Conservation (phyloP, 495 filamentous ascomycete species). For the Annulohypoxylon nitens region DNA sequence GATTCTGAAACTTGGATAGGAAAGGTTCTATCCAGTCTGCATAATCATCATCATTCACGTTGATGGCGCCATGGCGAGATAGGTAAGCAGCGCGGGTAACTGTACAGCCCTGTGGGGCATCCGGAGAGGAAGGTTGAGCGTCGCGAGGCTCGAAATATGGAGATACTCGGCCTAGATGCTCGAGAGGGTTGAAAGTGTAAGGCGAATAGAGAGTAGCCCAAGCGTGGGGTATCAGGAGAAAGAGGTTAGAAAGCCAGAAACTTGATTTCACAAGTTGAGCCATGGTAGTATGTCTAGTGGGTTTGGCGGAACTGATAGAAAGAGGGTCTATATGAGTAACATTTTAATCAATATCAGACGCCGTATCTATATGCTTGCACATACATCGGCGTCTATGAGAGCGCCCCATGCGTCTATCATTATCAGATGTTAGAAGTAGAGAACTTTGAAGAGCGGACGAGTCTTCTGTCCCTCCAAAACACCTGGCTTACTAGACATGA, state of each 20-base stretch:
- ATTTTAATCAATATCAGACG: background rate
- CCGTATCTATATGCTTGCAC: background rate
- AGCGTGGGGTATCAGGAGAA: background rate
- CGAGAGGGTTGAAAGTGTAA: background rate
- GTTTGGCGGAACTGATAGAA: background rate
- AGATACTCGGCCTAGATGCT: slow-evolving; percentile 1
- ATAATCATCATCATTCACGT: background rate
- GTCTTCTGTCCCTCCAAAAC: background rate
- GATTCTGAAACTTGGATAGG: background rate
- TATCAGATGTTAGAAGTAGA: background rate
- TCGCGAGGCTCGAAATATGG: slow-evolving; percentile 15
- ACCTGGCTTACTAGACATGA: slow-evolving; percentile 4
- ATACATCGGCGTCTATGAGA: background rate
- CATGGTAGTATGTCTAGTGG: slow-evolving; percentile 3
- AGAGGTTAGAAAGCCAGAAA: background rate
- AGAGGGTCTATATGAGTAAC: background rate
- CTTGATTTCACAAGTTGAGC: background rate
- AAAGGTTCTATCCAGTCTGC: slow-evolving; percentile 1
- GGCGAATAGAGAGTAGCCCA: slow-evolving; percentile 2
- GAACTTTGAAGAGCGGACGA: background rate
- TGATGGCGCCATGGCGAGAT: slow-evolving; percentile 7
- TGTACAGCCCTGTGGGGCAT: background rate
- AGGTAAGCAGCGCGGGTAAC: slow-evolving; percentile 2
- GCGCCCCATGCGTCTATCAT: background rate
- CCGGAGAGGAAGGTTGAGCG: background rate